These are phyloP conservation scores for Mycena crocata DNA, from an alignment of 768 basidiomycete species.

Conservation along the genomic window DNA sequence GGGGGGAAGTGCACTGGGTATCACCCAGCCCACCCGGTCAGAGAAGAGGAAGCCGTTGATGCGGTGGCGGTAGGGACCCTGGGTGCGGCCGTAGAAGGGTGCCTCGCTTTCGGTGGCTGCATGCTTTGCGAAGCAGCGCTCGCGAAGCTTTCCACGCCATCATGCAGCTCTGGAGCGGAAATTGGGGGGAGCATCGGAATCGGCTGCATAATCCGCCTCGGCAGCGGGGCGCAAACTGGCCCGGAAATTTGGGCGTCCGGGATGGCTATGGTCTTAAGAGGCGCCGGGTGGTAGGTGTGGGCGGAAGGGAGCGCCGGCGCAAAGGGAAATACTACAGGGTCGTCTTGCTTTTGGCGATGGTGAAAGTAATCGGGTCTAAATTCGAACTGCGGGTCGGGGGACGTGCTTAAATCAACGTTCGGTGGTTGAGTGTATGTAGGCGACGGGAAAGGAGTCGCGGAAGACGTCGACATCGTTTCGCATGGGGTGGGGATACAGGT, in stretches of 20 bases:
- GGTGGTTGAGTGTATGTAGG: background rate
- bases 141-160: conserved; percentile 44
- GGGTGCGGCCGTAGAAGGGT: conserved; percentile 1
- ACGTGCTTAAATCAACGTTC: background rate
- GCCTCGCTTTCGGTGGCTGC: conserved; percentile 32
- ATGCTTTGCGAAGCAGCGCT: conserved; percentile 35
- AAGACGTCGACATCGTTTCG: background rate
- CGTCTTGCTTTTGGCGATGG: background rate
- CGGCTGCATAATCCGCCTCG: background rate
- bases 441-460: background rate
- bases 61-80: background rate
- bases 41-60: conserved; percentile 45
- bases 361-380: background rate
- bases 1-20: conserved; percentile 27
- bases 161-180: conserved; percentile 42
- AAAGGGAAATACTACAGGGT: background rate
- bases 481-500: background rate
- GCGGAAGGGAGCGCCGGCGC: background rate
- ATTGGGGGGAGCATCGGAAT: conserved; percentile 40
- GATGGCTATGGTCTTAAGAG: background rate
- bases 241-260: background rate
- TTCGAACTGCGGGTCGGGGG: background rate
- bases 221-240: background rate
- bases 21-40: conserved; percentile 63
- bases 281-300: background rate